A percentile compares a stretch with the other conserved stretches of the same genome.
These are phyloP conservation scores for Camelina neglecta DNA, from an alignment of 345 rosid species.

Conservation along the genomic window DNA sequence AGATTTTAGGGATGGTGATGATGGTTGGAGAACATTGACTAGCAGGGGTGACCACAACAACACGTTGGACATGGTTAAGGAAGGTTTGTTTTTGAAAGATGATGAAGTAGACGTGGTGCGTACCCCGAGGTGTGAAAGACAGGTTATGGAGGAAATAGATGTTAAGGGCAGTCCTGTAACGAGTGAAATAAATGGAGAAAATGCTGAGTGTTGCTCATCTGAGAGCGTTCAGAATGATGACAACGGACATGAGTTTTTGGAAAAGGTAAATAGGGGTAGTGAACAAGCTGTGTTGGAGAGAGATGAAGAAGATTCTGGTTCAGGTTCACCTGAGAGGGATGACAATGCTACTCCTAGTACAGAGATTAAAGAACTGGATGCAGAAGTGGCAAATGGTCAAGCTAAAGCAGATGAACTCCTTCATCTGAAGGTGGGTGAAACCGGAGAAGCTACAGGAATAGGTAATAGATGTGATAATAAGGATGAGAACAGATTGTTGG, in stretches of 20 bases:
- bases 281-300: slow-evolving; percentile 19
- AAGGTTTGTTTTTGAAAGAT: neutral
- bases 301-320: slow-evolving; percentile 32
- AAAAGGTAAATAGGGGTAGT: neutral
- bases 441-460: slow-evolving; percentile 24
- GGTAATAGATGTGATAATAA: slow-evolving; percentile 13
- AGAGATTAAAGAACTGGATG: slow-evolving; percentile 18
- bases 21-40: slow-evolving; percentile 37
- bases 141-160: slow-evolving; percentile 19
- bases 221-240: neutral
- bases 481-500: slow-evolving; percentile 27
- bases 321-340: slow-evolving; percentile 32
- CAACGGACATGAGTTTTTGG: neutral
- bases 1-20: slow-evolving; percentile 34
- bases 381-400: slow-evolving; percentile 34
- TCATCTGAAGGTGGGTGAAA: slow-evolving; percentile 10
- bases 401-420: slow-evolving; percentile 21
- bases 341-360: slow-evolving; percentile 16
- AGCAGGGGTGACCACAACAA: slow-evolving; percentile 12
- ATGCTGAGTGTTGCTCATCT: neutral
- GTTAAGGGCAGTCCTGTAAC: slow-evolving; percentile 22
- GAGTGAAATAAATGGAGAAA: slow-evolving; percentile 3
- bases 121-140: slow-evolving; percentile 1
- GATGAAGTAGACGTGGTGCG: neutral
- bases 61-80: slow-evolving; percentile 9